Conservation (phyloP, 2,329 filamentous ascomycete species). For the Aulographum hederae region DNA sequence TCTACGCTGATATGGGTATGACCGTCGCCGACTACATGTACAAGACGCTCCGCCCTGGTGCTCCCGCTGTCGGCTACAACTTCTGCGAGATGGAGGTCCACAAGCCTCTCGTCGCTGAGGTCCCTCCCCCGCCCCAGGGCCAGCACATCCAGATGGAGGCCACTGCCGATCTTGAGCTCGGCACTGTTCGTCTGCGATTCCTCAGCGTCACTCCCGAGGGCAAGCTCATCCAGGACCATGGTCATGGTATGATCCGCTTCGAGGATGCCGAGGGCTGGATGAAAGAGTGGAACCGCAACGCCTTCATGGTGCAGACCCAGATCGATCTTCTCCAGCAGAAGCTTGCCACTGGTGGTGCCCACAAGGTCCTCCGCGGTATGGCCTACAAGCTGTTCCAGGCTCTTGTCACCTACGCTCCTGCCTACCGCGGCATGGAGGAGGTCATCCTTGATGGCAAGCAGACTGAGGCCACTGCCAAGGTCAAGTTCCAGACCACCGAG, state of each 20-base stretch:
- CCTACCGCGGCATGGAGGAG: constrained; percentile 39
- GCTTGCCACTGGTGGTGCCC: constrained; percentile 45
- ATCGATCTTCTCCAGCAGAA: constrained; percentile 49
- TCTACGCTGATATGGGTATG: constrained; percentile 46
- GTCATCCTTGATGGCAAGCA: constrained; percentile 37
- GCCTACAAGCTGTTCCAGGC: constrained; percentile 57
- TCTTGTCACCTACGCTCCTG: constrained; percentile 36
- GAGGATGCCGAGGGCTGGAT: constrained; percentile 43
- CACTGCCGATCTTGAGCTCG: constrained; percentile 37
- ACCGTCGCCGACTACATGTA: constrained; percentile 51
- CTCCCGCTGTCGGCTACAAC: constrained; percentile 40
- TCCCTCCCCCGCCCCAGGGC: constrained; percentile 26
- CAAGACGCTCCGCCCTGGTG: constrained; percentile 40
- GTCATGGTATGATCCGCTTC: constrained; percentile 41
- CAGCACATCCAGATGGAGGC: constrained; percentile 45
- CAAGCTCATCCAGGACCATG: constrained; percentile 40
- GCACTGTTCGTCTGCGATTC: constrained; percentile 34
- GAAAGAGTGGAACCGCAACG: constrained; percentile 46
- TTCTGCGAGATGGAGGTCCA: constrained; percentile 49
- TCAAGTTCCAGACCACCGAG: constrained; percentile 35
- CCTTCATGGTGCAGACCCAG: constrained; percentile 37
- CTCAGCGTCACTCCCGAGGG: constrained; percentile 42
- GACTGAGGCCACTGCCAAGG: constrained; percentile 34
- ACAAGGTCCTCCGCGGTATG: constrained; percentile 56
- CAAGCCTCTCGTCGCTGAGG: constrained; percentile 47